Evolutionary conservation across 208 protist genomes (phyloP).

Genomic region (Trypanosoma brucei): DNA sequence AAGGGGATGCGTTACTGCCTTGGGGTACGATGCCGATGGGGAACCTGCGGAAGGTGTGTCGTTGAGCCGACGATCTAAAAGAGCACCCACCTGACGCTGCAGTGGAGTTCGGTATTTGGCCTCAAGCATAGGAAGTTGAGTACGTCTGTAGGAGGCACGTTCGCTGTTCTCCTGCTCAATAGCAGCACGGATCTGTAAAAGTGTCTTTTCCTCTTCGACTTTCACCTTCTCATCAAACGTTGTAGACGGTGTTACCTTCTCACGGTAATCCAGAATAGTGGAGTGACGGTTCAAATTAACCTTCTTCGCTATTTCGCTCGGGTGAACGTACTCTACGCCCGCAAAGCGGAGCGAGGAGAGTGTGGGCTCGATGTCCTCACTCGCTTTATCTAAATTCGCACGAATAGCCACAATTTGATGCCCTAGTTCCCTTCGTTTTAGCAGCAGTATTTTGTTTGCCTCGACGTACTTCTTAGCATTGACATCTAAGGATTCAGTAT

Average conservation of each 20-base stretch:
- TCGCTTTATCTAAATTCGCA: constrained; percentile 56
- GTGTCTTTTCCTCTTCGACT: constrained; percentile 26
- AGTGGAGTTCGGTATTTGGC: constrained; percentile 33
- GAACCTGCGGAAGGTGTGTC: no score
- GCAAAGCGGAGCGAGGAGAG: constrained; percentile 65
- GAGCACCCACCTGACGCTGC: constrained; percentile 45
- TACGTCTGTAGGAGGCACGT: background rate
- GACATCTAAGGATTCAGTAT: constrained; percentile 61
- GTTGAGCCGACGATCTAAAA: constrained; percentile 26
- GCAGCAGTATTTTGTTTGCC: constrained; percentile 45
- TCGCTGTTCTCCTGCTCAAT: constrained; percentile 6
- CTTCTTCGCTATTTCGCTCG: constrained; percentile 70
- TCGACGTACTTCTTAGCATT: constrained; percentile 76
- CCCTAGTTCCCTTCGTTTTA: constrained; percentile 50
- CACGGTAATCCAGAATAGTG: constrained; percentile 79
- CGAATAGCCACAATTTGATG: constrained; percentile 68
- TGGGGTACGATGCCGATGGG: no score
- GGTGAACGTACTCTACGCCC: constrained; percentile 69
- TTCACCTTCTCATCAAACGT: constrained; percentile 30
- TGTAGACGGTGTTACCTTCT: constrained; percentile 35
- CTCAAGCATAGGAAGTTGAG: constrained; percentile 4
- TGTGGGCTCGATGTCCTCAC: constrained; percentile 70
- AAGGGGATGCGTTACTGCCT: no score
- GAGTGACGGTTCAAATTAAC: constrained; percentile 79
- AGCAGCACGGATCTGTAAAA: constrained; percentile 11